Evolutionary conservation across 2,329 filamentous ascomycete genomes (phyloP), one percentile per base, ranked within the genome.

Genomic region (Stagonosporopsis cucurbitacearum): DNA sequence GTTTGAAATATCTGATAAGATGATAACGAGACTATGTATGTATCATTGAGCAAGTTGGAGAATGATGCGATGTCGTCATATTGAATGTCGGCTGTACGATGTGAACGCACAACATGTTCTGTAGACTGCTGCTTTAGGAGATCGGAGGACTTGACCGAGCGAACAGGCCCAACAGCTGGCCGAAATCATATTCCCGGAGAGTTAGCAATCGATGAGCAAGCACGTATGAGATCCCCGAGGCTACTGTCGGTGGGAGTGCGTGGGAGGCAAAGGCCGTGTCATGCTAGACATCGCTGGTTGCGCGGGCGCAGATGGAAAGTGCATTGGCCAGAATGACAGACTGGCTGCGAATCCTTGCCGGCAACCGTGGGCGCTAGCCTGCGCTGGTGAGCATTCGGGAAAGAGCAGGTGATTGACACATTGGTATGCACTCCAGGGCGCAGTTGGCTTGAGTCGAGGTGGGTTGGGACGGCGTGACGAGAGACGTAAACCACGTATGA

Each of bases 31-130:
- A 17, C 35, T 56, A 48, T 47, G 47, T 51, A 39, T n/a, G n/a
- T n/a, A n/a, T n/a, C n/a, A n/a, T 4, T 47, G 5, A 23, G 37
- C 23, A 12, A 22, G 5, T 8, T 6, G 23, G 5, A 22, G 15
- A 11, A 19, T 13, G 43, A 13, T 22, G 13, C 3, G 25, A 48
- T 47, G 37, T 50, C 53, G 47, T 51, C 53, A 56, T 48, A 11
- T 50, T 51, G 17, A 13, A 9, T 9, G 11, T 13, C 23, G 19
- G 28, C 17, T 32, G 47, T 33, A 55, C 41, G 30, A 25, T 26
- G 23, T 11, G 19, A 46, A 28, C 28, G 15, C 44, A 8, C 32
- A 28, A 43, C 11, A 22, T 23, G 20, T 33, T 25, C 11, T 11
- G 25, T 28, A 2, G 17, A 23, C 25, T 15, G n/a, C 17, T 7